Conservation (phyloP, 345 rosid genomes). For the Balakata baccata region DNA sequence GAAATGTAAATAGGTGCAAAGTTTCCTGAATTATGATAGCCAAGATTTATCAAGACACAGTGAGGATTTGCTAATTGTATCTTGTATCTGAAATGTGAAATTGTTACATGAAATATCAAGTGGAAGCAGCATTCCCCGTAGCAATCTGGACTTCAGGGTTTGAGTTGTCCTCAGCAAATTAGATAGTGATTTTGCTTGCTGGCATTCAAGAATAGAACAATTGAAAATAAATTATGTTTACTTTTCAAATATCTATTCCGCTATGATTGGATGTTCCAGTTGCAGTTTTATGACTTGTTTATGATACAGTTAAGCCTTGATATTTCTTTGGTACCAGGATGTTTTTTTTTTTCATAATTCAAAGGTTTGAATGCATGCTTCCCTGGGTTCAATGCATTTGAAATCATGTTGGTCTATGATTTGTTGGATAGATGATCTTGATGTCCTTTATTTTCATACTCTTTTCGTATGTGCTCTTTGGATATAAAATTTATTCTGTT, state of each 20-base stretch:
- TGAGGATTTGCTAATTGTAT: background rate
- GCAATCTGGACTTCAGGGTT: background rate
- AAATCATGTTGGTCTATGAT: background rate
- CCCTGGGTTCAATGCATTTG: background rate
- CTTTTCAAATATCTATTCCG: background rate
- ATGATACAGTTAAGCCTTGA: background rate
- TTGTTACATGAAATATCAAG: background rate
- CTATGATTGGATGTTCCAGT: background rate
- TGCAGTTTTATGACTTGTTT: background rate
- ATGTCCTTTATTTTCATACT: background rate
- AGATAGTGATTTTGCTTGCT: background rate
- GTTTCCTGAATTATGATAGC: slow-evolving; percentile 3
- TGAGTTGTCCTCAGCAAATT: slow-evolving; percentile 2
- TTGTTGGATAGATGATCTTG: background rate
- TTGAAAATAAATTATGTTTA: background rate
- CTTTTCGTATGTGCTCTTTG: background rate
- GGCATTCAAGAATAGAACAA: background rate
- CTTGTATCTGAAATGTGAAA: background rate
- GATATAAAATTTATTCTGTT: background rate
- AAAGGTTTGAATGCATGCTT: background rate
- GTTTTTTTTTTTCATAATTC: background rate
- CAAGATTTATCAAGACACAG: background rate
- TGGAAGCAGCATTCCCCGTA: background rate
- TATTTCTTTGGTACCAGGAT: background rate
- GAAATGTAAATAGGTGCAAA: background rate